Percentiles rank a stretch among this genome's conserved stretches.
Conservation (phyloP, 2,329 filamentous ascomycete genomes). For the Aspergillus hiratsukae region DNA sequence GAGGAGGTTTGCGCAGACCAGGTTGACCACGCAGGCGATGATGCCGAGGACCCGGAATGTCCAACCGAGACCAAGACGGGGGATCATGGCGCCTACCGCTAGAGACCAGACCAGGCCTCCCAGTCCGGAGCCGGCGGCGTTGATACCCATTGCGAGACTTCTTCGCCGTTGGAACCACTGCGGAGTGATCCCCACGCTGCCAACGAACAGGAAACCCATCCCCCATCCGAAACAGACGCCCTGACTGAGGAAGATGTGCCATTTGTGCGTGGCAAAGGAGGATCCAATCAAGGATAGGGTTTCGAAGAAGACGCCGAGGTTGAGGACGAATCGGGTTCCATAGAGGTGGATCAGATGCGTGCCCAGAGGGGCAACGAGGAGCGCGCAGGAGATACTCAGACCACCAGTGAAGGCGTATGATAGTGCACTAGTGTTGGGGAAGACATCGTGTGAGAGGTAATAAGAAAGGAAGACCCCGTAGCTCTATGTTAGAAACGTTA, state of each 20-base stretch:
- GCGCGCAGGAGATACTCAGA: constrained; percentile 54
- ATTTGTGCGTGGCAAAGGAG: constrained; percentile 53
- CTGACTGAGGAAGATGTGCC: constrained; percentile 59
- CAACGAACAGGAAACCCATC: constrained; percentile 60
- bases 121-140: constrained; percentile 55
- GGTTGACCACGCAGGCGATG: constrained; percentile 50
- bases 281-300: constrained; percentile 53
- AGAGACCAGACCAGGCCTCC: constrained; percentile 59
- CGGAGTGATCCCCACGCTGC: constrained; percentile 51
- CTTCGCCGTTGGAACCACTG: constrained; percentile 60
- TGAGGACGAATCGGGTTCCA: constrained; percentile 52
- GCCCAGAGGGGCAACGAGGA: constrained; percentile 54
- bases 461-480: constrained; percentile 58
- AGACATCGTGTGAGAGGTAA: constrained; percentile 53
- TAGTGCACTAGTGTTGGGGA: constrained; percentile 51
- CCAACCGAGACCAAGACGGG: constrained; percentile 54
- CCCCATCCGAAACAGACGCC: constrained; percentile 60
- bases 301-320: constrained; percentile 54
- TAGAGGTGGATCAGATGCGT: constrained; percentile 50
- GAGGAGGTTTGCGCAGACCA: constrained; percentile 51
- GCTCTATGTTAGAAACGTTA: constrained; percentile 24
- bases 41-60: constrained; percentile 59
- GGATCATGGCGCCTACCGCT: constrained; percentile 55
- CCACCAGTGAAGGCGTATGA: constrained; percentile 59
- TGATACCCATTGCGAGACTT: constrained; percentile 57